Evolutionary conservation across 805 yeast species (phyloP), one percentile per base, ranked within the genome.

Genomic region (Teunomyces lycoperdinae): DNA sequence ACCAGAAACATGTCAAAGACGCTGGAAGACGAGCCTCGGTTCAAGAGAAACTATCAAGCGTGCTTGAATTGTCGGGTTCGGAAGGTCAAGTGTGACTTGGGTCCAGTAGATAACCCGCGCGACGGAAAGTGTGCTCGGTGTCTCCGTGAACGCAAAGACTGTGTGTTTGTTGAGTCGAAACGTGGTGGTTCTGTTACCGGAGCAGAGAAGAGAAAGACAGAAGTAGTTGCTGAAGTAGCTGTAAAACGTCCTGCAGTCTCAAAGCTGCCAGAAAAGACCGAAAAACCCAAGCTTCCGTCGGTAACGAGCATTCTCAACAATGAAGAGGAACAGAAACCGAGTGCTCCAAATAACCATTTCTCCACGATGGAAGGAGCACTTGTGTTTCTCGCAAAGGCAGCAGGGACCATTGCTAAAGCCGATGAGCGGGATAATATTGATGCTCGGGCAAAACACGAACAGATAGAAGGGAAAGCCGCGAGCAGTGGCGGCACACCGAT

Each of bases 51-150:
- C 51, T 91, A 87, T 63, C 77, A 81, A 52, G 97, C 97, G 1
- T 91, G 98, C 58, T 66, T 87, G 43, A 87, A 83, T 66, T 91
- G 98, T 62, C 78, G 97, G 13, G 79, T 83, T 5, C 77, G 96
- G 36, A 92, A 91, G 59, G 88, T 89, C 38, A 83, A 83, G 58
- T 91, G 98, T 70, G 96, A 89, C 61, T 68, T 91, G 54, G 96
- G 96, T 2, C 80, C 84, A 8, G 79, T 83, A 6, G 85, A 82
- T 43, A 76, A 77, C 50, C 96, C 96, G 0, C 73, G 75, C 40
- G 82, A 80, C 4, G 94, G 95, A 3, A 94, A 95, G 3, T 91
- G 98, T 73, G 84, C 81, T 2, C 70, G 97, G 43, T 91, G 98
- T 59, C 76, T 78, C 50, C 74, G 97, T 39, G 97, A 91, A 60